A percentile compares a stretch with the other conserved stretches of the same genome.
Evolutionary conservation across 164 flowering plant species (phyloP).

Genomic region (Warburgia ugandensis): DNA sequence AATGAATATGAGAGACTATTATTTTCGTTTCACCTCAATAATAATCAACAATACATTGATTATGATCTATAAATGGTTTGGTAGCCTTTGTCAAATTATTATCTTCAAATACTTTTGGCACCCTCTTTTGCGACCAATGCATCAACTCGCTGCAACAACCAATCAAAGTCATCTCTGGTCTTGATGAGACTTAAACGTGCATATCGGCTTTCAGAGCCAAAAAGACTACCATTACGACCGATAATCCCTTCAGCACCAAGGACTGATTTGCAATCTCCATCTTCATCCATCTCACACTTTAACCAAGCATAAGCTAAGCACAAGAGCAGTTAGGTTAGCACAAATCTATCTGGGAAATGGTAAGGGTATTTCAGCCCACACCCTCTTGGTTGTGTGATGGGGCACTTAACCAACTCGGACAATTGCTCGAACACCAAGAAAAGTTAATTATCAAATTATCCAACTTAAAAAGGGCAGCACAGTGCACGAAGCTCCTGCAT

Average conservation of each 20-base stretch:
- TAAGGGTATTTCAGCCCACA: not conserved
- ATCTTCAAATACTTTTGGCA: conserved; percentile 12
- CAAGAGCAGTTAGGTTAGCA: not conserved
- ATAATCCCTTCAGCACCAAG: conserved; percentile 37
- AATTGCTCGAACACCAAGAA: no score
- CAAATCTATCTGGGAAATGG: not conserved
- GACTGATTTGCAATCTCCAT: conserved; percentile 38
- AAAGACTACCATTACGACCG: conserved; percentile 38
- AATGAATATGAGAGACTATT: no score
- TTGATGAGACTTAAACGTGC: conserved; percentile 50
- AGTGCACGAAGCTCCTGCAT: no score
- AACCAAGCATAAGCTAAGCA: conserved; percentile 63
- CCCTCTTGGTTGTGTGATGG: no score
- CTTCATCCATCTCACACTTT: conserved; percentile 61
- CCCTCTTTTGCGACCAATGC: conserved; percentile 25
- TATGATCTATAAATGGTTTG: not conserved
- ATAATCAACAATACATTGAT: not conserved
- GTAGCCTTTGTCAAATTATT: no score
- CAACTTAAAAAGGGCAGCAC: no score
- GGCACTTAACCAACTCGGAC: no score
- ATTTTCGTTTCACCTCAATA: no score
- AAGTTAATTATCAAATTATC: no score
- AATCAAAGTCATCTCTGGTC: conserved; percentile 39
- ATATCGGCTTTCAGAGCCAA: conserved; percentile 30
- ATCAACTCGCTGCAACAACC: conserved; percentile 16